phyloP scores from a whole-genome alignment of 2,329 filamentous ascomycete species.

The Pyrenophora teres region DNA sequence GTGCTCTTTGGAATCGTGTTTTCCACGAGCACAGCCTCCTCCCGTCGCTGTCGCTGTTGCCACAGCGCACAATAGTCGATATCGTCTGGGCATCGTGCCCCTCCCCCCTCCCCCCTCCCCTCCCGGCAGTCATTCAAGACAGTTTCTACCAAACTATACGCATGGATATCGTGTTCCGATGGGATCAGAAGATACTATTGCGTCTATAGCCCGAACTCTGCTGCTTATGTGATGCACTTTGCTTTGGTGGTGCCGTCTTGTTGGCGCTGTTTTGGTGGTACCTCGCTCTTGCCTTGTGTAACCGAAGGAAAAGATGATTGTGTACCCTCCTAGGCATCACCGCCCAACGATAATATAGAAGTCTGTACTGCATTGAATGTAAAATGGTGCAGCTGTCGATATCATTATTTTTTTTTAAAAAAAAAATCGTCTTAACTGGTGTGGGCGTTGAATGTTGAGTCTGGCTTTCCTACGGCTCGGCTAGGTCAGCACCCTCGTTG shows the following conservation, averaged over 20 bases:
- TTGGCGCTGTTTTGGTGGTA: conserved; percentile 9
- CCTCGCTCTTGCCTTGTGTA: conserved; percentile 14
- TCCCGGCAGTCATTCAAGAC: too few relatives aligned
- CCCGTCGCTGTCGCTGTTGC: not conserved
- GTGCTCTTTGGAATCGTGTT: conserved; percentile 4
- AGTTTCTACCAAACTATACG: too few relatives aligned
- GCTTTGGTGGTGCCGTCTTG: not conserved
- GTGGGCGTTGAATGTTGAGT: conserved; percentile 11
- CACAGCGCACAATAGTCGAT: not conserved
- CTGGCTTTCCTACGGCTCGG: conserved; percentile 13
- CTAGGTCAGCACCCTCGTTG: conserved; percentile 19
- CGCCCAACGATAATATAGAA: not conserved
- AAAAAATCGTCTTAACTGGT: not conserved
- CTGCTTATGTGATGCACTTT: too few relatives aligned
- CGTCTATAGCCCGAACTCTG: too few relatives aligned
- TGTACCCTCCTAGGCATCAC: not conserved
- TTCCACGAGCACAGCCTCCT: conserved; percentile 9
- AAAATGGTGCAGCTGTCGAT: not conserved
- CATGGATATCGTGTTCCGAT: too few relatives aligned
- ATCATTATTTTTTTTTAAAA: not conserved
- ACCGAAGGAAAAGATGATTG: conserved; percentile 5
- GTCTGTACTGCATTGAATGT: not conserved
- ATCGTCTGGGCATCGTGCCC: too few relatives aligned
- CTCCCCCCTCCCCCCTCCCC: too few relatives aligned
- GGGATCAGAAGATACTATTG: too few relatives aligned